These are phyloP conservation scores for Candida tetrigidarum DNA, from an alignment of 1,139 yeast genomes.

Conservation along the genomic window DNA sequence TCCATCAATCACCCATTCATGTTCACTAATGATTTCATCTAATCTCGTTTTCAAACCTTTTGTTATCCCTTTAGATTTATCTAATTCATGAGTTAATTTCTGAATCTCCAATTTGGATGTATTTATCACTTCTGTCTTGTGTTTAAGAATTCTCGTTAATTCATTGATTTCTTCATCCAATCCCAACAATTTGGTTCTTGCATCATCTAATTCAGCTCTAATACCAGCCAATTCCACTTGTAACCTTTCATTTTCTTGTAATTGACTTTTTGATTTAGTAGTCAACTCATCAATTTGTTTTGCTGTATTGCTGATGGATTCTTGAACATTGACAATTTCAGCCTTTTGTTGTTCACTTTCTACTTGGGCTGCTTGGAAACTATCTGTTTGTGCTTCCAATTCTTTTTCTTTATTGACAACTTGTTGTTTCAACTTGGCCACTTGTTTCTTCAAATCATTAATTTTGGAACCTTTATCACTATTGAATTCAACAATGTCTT, in stretches of 20 bases:
- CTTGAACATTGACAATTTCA: conserved; percentile 55
- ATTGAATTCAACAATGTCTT: conserved; percentile 82
- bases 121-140: conserved; percentile 54
- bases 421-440: conserved; percentile 40
- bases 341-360: conserved; percentile 70
- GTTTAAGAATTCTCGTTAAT: conserved; percentile 53
- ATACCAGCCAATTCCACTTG: conserved; percentile 37
- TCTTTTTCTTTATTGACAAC: conserved; percentile 44
- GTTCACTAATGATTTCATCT: conserved; percentile 53
- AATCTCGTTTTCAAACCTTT: conserved; percentile 47
- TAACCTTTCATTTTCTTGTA: conserved; percentile 30
- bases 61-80: conserved; percentile 53
- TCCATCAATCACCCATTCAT: conserved; percentile 76
- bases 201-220: conserved; percentile 57
- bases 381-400: conserved; percentile 52
- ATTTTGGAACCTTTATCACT: conserved; percentile 82
- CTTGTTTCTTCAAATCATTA: conserved; percentile 64
- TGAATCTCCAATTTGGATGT: conserved; percentile 60
- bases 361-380: conserved; percentile 67
- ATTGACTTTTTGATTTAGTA: conserved; percentile 31
- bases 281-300: conserved; percentile 42
- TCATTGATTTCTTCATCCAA: conserved; percentile 80
- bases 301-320: conserved; percentile 40
- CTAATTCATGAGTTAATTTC: conserved; percentile 66
- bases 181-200: conserved; percentile 65